Evolutionary conservation across 78 protist genomes (phyloP), one percentile per base, ranked within the genome.

Genomic region (Parvularia atlantis): DNA sequence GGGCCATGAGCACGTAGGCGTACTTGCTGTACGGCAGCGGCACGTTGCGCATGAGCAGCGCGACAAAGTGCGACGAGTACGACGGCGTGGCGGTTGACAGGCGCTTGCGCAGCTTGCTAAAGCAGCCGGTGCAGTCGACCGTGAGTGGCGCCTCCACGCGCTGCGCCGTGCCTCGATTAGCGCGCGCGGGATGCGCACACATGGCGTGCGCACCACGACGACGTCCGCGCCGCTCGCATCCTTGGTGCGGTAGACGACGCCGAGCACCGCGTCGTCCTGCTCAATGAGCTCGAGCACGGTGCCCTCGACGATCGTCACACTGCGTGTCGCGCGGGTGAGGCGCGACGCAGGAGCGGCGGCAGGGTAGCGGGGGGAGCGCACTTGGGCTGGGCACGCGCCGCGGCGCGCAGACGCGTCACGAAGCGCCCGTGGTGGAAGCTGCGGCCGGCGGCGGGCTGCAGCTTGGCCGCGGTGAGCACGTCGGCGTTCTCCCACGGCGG

Each of bases 351-450:
- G 40, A 64, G 54, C 1, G 69, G 1, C 31, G 36, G 54, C 59
- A 26, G 30, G 2, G 19, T n/a, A n/a, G n/a, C n/a, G n/a, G n/a
- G n/a, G 11, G 31, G 19, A 9, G 56, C 59, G 26, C 33, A 66
- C 81, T 75, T 86, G n/a, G 53, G 37, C 36, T 52, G 58, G 20
- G 63, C 40, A 17, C 71, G 53, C 20, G 84, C 84, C 33, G 63
- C 74, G 19, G 41, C 28, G 43, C 92, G 75, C 53, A 88, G 66
- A 16, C 78, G 74, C 82, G 68, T 70, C 28, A 88, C 70, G 37
- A 88, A 84, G 17, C 76, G 52, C 14, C 93, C 93, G 50, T 83
- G 87, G 68, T 88, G 93, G 66, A 88, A 88, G 36, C 78, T 58
- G 41, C 19, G 53, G 30, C 93, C 93, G 40, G 40, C n/a, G n/a